A percentile compares a stretch with the other conserved stretches of the same genome.
phyloP scores from a whole-genome alignment of 306 rosid species.

The Aeschynomene evenia region DNA sequence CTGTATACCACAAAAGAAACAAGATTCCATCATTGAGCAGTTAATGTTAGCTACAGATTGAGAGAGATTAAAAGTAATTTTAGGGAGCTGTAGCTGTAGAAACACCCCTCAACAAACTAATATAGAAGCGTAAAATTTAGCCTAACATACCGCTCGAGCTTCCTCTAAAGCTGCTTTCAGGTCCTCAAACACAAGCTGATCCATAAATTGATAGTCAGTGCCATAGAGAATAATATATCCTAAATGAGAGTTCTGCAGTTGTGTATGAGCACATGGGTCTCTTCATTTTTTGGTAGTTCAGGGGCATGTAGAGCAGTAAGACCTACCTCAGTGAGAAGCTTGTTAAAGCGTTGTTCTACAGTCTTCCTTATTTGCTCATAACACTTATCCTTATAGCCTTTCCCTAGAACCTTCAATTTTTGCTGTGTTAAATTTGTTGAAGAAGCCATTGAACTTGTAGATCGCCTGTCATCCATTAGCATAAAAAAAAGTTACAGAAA shows the following conservation, averaged over 20 bases:
- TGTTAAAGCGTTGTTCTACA: conserved; percentile 82
- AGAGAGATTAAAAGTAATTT: background rate
- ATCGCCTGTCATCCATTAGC: conserved; percentile 50
- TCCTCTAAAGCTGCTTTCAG: conserved; percentile 94
- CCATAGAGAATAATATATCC: background rate
- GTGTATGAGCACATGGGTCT: background rate
- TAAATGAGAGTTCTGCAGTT: background rate
- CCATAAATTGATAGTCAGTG: conserved; percentile 42
- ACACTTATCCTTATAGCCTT: conserved; percentile 92
- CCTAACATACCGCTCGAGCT: conserved; percentile 65
- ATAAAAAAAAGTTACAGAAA: conserved; percentile 27
- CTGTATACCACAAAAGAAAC: conserved; percentile 46
- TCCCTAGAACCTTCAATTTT: conserved; percentile 77
- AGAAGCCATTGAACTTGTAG: conserved; percentile 53
- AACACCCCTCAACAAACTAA: background rate
- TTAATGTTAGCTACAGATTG: background rate
- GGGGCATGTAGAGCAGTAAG: background rate
- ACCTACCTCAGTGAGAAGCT: conserved; percentile 79
- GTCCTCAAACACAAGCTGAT: conserved; percentile 83
- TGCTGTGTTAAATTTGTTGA: conserved; percentile 70
- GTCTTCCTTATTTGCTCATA: conserved; percentile 92
- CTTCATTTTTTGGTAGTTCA: background rate
- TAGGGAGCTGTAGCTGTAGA: background rate
- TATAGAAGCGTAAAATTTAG: conserved; percentile 20
- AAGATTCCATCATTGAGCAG: conserved; percentile 24